These are phyloP conservation scores for Salvia miltiorrhiza DNA, from an alignment of 257 asterid species.

Conservation along the genomic window DNA sequence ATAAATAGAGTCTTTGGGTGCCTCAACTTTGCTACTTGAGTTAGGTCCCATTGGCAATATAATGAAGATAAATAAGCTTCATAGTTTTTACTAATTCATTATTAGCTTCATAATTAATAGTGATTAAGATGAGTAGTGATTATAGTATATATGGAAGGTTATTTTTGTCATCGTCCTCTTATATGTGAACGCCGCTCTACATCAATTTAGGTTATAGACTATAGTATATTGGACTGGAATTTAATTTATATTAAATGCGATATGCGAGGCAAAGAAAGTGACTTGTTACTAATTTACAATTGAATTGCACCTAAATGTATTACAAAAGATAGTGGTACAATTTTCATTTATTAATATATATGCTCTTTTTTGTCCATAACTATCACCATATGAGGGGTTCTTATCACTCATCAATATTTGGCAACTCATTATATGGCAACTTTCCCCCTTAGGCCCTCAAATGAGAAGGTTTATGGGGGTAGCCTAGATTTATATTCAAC, in stretches of 20 bases:
- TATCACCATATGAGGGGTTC: neutral
- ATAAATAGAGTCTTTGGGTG: too few relatives aligned
- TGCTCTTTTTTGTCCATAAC: neutral
- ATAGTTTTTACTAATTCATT: neutral
- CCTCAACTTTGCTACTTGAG: too few relatives aligned
- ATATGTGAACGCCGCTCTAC: slow-evolving; percentile 11
- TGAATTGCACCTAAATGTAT: neutral
- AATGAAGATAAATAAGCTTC: too few relatives aligned
- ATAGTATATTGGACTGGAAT: neutral
- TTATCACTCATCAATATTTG: neutral
- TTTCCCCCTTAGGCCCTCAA: neutral
- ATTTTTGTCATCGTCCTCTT: neutral
- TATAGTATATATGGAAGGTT: neutral
- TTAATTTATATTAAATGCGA: neutral
- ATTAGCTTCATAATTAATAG: neutral
- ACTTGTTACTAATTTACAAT: neutral
- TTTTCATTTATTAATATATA: neutral
- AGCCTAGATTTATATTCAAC: too few relatives aligned
- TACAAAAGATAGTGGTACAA: neutral
- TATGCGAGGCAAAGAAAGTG: neutral
- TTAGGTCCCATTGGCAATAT: too few relatives aligned
- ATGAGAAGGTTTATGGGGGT: too few relatives aligned
- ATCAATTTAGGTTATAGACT: neutral
- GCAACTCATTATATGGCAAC: neutral
- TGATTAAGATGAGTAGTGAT: neutral